Evolutionary conservation across 2,329 filamentous ascomycete species (phyloP).

Genomic region (Colletotrichum siamense): DNA sequence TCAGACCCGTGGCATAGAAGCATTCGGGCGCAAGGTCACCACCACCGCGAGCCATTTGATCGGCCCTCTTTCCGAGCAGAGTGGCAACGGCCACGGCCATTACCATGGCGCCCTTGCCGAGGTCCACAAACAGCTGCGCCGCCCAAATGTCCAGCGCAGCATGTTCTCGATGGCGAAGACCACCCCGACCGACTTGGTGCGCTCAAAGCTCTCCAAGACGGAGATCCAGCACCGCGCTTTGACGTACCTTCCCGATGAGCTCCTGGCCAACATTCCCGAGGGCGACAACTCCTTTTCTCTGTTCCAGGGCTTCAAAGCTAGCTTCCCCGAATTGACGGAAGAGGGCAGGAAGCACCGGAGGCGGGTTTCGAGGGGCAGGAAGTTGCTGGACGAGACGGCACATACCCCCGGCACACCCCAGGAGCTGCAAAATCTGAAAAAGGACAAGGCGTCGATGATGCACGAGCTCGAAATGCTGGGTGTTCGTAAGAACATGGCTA

Average conservation of each 20-base stretch:
- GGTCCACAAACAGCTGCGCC: constrained; percentile 86
- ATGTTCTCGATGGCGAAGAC: constrained; percentile 92
- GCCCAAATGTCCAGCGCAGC: constrained; percentile 83
- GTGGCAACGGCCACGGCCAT: constrained; percentile 44
- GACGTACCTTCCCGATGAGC: constrained; percentile 86
- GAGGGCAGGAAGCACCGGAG: constrained; percentile 74
- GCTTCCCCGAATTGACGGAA: constrained; percentile 74
- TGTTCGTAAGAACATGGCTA: constrained; percentile 96
- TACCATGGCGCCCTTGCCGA: constrained; percentile 90
- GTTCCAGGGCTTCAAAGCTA: constrained; percentile 96
- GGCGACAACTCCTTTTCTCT: constrained; percentile 86
- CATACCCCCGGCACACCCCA: constrained; percentile 63
- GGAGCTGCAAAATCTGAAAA: constrained; percentile 75
- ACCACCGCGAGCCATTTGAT: constrained; percentile 93
- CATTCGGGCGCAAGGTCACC: constrained; percentile 93
- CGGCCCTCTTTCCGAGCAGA: constrained; percentile 63
- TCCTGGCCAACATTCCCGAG: constrained; percentile 88
- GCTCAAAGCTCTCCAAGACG: constrained; percentile 84
- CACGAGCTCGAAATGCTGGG: constrained; percentile 90
- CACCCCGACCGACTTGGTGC: constrained; percentile 91
- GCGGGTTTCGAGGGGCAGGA: constrained; percentile 76
- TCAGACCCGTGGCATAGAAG: constrained; percentile 86
- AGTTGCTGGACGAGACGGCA: constrained; percentile 72
- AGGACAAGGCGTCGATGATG: constrained; percentile 79
- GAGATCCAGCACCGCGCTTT: constrained; percentile 96